Conservation (phyloP, 140 eudicot genomes). For the Senecio squalidus region DNA sequence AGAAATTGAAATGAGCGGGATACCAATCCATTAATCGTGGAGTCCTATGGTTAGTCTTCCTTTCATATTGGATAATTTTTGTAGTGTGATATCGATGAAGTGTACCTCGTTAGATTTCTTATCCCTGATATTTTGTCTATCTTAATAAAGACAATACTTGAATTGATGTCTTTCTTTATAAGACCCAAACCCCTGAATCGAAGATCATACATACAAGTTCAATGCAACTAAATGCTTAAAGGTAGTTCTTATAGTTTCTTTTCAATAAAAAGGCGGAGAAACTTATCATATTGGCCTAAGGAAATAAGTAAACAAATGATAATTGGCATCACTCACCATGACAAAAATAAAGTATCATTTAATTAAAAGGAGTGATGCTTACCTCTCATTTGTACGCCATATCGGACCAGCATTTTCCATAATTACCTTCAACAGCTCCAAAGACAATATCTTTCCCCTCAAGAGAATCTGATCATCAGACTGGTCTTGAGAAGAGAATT, state of each 20-base stretch:
- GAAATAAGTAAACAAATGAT: constrained; percentile 7
- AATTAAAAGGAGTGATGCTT: constrained; percentile 23
- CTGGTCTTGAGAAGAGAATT: constrained; percentile 83
- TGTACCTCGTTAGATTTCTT: neutral
- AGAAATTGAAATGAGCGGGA: too few relatives aligned
- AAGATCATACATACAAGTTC: neutral
- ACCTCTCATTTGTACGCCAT: constrained; percentile 92
- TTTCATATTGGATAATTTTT: neutral
- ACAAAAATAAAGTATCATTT: constrained; percentile 17
- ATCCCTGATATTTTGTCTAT: neutral
- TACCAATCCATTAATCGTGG: too few relatives aligned
- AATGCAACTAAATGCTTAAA: constrained; percentile 3
- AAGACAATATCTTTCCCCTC: constrained; percentile 84
- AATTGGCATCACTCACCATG: constrained; percentile 6
- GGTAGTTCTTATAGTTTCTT: neutral
- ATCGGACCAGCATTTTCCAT: constrained; percentile 77
- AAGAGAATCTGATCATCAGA: constrained; percentile 89
- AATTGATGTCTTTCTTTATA: neutral
- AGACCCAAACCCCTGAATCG: constrained; percentile 4
- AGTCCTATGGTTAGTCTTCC: neutral
- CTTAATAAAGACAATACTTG: neutral
- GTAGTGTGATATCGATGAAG: neutral
- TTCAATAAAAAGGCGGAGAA: neutral
- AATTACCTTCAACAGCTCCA: constrained; percentile 87
- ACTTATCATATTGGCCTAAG: neutral